Evolutionary conservation across 2,329 filamentous ascomycete species (phyloP).

Genomic region (Zelopaecilomyces penicillatus): DNA sequence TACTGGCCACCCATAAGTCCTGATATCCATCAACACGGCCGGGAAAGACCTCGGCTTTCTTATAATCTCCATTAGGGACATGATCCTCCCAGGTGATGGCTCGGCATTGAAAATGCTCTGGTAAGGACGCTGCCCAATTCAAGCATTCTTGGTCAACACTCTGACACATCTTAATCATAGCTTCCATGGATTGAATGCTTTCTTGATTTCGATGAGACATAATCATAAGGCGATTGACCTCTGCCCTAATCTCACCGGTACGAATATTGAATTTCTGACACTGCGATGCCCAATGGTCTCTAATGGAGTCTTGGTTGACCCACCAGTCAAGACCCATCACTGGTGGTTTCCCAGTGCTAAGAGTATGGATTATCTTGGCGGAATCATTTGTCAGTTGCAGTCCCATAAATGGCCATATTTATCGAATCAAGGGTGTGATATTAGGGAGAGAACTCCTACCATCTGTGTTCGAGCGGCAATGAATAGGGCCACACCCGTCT

Average conservation of each 20-base stretch:
- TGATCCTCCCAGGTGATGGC: slow-evolving; percentile 50
- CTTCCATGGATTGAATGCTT: slow-evolving; percentile 41
- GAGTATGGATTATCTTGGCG: slow-evolving; percentile 45
- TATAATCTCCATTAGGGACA: slow-evolving; percentile 43
- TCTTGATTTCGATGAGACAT: slow-evolving; percentile 37
- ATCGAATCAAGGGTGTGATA: background rate
- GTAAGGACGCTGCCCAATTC: slow-evolving; percentile 42
- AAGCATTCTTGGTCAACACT: slow-evolving; percentile 43
- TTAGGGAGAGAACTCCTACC: slow-evolving; percentile 27
- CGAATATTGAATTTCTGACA: slow-evolving; percentile 46
- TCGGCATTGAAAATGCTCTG: slow-evolving; percentile 41
- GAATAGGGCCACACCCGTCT: slow-evolving; percentile 47
- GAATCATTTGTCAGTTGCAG: background rate
- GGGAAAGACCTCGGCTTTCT: slow-evolving; percentile 48
- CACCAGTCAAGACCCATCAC: slow-evolving; percentile 51
- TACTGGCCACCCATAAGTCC: slow-evolving; percentile 50
- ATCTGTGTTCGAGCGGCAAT: slow-evolving; percentile 53
- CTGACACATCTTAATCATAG: slow-evolving; percentile 44
- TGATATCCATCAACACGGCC: slow-evolving; percentile 52
- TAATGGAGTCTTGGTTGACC: slow-evolving; percentile 40
- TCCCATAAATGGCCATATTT: too few relatives aligned
- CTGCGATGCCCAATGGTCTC: slow-evolving; percentile 38
- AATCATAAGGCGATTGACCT: slow-evolving; percentile 43
- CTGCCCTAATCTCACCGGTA: slow-evolving; percentile 46
- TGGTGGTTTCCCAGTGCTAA: slow-evolving; percentile 44